phyloP scores from a whole-genome alignment of 495 filamentous ascomycete genomes.

The Aspergillus olivimuriae region DNA sequence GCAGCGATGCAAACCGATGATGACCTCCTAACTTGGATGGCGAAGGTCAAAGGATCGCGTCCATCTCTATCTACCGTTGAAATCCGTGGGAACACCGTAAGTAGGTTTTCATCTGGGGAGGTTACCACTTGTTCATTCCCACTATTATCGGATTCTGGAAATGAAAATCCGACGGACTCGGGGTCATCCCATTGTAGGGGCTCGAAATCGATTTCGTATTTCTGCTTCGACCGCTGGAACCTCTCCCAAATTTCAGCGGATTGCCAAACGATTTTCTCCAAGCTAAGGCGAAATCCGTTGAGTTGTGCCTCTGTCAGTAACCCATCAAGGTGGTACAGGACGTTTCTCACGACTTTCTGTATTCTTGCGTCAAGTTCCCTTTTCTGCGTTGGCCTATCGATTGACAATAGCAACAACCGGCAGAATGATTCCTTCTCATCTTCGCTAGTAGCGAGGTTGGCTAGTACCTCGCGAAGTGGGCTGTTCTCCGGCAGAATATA shows the following conservation, averaged over 20 bases:
- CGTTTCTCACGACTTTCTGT: background rate
- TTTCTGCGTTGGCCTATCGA: background rate
- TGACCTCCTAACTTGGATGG: background rate
- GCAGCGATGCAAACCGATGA: background rate
- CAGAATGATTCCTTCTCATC: constrained; percentile 1
- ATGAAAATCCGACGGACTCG: background rate
- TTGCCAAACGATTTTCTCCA: background rate
- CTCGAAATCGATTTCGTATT: constrained; percentile 1
- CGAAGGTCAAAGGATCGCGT: background rate
- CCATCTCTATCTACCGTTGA: background rate
- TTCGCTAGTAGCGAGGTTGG: background rate
- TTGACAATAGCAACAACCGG: background rate
- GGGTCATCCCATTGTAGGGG: background rate
- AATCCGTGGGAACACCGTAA: background rate
- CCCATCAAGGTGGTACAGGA: background rate
- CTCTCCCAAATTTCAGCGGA: background rate
- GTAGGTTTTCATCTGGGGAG: background rate
- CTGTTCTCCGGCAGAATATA: constrained; percentile 1
- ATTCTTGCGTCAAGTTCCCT: background rate
- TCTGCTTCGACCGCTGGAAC: background rate
- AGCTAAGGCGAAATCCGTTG: background rate
- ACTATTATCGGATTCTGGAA: background rate
- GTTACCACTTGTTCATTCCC: background rate
- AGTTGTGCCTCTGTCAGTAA: background rate
- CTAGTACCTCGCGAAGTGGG: background rate